Base-by-base conservation (phyloP, 1,139 yeast species). In the Candida freyschussii region DNA sequence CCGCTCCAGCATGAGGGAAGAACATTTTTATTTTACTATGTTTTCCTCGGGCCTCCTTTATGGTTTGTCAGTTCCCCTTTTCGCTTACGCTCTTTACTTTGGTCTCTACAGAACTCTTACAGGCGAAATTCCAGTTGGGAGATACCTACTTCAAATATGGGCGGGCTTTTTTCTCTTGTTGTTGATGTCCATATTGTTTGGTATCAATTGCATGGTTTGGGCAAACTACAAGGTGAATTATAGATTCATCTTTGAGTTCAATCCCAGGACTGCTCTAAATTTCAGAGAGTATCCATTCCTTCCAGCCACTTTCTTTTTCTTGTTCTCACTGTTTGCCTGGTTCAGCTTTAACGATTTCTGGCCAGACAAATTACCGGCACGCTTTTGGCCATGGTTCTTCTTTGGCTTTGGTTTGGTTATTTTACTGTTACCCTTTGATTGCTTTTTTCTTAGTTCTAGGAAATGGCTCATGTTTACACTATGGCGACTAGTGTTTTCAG, bases 221-320 rank as follows among this genome's bases (percentile, higher is more conserved):
- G 72, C 78, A 18, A 55, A 60, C 31, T 80, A 63, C 58, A 83
- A 83, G 50, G 81, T 91, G 51, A 91, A 89, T 56, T 91, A 91
- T 56, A 82, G 82, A 49, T 89, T 91, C 52, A 87, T 91, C 42
- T 89, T 91, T 32, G 98, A 91, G 59, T 81, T 87, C 46, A 78
- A 85, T 50, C 73, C 80, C 30, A 70, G 80, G 21, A 72, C 78
- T 15, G 78, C 81, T n/a, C 58, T 86, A 29, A 77, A 83, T 48
- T 78, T 63, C 47, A 69, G 72, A 36, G 85, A 86, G 53, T 80
- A 65, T 47, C 38, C 48, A 11, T 24, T 63, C 12, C 47, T 85
- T 14, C 85, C 95, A 0, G 61, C 85, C 0, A 50, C 78, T 11
- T 65, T 75, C 13, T 60, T 83, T 33, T 71, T 77, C 25, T 44